Percentiles rank a stretch among this genome's conserved stretches.
These are phyloP conservation scores for Podospora pseudocomata DNA, from an alignment of 495 filamentous ascomycete genomes.

Conservation along the genomic window DNA sequence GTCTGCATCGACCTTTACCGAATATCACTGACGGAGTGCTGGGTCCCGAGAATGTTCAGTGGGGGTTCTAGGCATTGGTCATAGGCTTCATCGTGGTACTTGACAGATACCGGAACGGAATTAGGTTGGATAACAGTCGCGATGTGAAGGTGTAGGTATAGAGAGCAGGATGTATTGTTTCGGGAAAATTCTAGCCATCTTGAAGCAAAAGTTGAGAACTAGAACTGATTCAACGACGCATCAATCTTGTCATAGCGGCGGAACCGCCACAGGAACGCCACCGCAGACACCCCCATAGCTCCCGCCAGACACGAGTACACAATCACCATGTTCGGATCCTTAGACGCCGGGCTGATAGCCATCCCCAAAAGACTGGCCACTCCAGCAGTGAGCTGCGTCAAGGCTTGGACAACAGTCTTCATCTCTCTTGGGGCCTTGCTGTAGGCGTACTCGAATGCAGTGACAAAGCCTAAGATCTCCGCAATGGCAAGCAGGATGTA, in stretches of 20 bases:
- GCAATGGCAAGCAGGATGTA: slow-evolving; percentile 39
- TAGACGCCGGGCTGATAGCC: slow-evolving; percentile 39
- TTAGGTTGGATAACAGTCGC: neutral
- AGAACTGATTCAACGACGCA: slow-evolving; percentile 12
- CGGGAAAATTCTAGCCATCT: too few relatives aligned
- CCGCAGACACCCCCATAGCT: slow-evolving; percentile 28
- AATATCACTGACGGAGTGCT: neutral
- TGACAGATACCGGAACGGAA: neutral
- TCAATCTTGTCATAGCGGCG: slow-evolving; percentile 24
- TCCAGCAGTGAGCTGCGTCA: slow-evolving; percentile 42
- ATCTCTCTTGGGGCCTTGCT: slow-evolving; percentile 37
- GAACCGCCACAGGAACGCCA: slow-evolving; percentile 34
- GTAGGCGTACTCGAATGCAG: slow-evolving; percentile 53
- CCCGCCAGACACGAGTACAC: slow-evolving; percentile 45
- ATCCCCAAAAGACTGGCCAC: slow-evolving; percentile 42
- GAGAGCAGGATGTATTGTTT: too few relatives aligned
- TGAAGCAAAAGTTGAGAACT: neutral
- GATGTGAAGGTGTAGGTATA: too few relatives aligned
- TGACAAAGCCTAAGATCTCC: slow-evolving; percentile 43
- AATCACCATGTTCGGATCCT: slow-evolving; percentile 44
- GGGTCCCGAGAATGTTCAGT: neutral
- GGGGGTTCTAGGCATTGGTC: neutral
- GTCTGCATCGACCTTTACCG: neutral
- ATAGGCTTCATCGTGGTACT: neutral
- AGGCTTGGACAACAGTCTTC: slow-evolving; percentile 35